These are phyloP conservation scores for Aquilaria malaccensis DNA, from an alignment of 345 rosid genomes.

Conservation along the genomic window DNA sequence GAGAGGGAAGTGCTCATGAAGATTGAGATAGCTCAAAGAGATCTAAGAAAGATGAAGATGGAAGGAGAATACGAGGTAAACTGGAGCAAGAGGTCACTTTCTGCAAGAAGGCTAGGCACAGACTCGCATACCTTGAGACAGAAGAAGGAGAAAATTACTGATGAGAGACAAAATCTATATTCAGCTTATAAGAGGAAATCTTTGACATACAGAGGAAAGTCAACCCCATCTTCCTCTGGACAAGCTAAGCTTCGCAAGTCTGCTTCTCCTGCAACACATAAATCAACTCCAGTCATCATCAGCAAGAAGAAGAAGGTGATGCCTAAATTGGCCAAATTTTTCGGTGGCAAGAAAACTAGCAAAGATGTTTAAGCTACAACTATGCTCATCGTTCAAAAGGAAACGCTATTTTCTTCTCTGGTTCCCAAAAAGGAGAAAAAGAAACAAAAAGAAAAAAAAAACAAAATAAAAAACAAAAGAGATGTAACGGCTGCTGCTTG, in stretches of 20 bases:
- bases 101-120: conserved; percentile 37
- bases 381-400: no score
- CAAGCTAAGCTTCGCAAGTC: conserved; percentile 34
- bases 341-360: conserved; percentile 29
- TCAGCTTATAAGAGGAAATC: conserved; percentile 27
- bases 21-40: conserved; percentile 42
- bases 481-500: no score
- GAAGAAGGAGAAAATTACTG: conserved; percentile 13
- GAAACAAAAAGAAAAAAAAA: no score
- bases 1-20: conserved; percentile 63
- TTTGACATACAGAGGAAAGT: conserved; percentile 23
- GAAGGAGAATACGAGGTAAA: conserved; percentile 46
- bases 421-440: no score
- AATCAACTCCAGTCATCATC: conserved; percentile 35
- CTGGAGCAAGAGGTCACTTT: conserved; percentile 39
- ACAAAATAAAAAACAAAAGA: no score
- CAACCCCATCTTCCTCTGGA: conserved; percentile 21
- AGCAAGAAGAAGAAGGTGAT: conserved; percentile 53
- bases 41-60: conserved; percentile 35
- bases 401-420: no score
- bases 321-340: conserved; percentile 51
- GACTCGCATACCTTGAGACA: conserved; percentile 37
- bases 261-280: conserved; percentile 38
- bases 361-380: no score
- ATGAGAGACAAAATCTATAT: conserved; percentile 18